phyloP scores from a whole-genome alignment of 768 basidiomycete species.

The Serendipita sp. region DNA sequence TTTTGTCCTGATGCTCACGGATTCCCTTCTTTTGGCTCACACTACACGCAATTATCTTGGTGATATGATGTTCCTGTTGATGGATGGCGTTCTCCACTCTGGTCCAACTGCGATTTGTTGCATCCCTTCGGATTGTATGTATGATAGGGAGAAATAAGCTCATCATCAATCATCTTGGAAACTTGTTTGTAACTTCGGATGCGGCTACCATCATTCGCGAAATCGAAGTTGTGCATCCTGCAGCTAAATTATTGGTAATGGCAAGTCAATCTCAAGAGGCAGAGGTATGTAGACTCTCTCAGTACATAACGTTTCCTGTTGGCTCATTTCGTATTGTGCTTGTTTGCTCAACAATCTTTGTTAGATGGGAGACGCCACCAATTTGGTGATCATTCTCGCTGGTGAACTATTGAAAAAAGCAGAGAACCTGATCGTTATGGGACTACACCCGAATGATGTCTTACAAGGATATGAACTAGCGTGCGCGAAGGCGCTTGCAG shows the following conservation, averaged over 20 bases:
- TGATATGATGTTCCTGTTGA: no score
- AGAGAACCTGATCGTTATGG: constrained; percentile 87
- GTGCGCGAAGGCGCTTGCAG: constrained; percentile 61
- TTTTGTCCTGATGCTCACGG: no score
- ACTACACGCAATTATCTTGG: no score
- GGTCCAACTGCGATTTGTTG: no score
- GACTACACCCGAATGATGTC: constrained; percentile 90
- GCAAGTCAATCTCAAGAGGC: constrained; percentile 91
- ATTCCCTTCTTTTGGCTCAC: no score
- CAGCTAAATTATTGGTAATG: constrained; percentile 98
- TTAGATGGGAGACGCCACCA: constrained; percentile 96
- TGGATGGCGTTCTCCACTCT: no score
- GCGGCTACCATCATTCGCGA: constrained; percentile 97
- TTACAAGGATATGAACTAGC: constrained; percentile 93
- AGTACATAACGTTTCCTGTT: neutral
- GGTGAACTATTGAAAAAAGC: constrained; percentile 91
- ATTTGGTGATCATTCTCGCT: constrained; percentile 85
- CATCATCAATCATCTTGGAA: constrained; percentile 91
- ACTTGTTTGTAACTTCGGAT: constrained; percentile 95
- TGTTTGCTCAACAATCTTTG: neutral
- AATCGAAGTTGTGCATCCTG: constrained; percentile 96
- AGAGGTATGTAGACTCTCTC: constrained; percentile 40
- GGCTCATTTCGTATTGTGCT: constrained; percentile 6
- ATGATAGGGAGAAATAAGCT: constrained; percentile 83
- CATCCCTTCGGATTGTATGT: neutral